These are phyloP conservation scores for Adansonia madagascariensis DNA, from an alignment of 441 rosid genomes.

Conservation along the genomic window DNA sequence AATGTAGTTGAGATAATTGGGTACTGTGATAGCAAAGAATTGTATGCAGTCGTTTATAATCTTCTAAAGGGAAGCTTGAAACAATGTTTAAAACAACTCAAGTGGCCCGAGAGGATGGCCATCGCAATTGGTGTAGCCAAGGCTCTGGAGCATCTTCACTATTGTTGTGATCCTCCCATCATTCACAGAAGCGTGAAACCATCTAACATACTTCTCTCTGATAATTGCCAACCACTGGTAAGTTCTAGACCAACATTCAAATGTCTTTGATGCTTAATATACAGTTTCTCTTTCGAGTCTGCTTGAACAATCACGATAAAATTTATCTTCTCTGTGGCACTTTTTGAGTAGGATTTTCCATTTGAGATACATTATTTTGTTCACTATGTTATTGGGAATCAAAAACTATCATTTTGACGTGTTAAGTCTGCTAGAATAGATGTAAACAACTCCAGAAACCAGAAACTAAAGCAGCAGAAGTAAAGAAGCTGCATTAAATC, in stretches of 20 bases:
- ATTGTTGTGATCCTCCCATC: slow-evolving; percentile 44
- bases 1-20: slow-evolving; percentile 43
- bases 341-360: neutral
- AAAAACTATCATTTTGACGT: neutral
- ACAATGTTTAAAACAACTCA: slow-evolving; percentile 33
- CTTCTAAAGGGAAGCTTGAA: slow-evolving; percentile 42
- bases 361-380: neutral
- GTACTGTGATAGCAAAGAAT: slow-evolving; percentile 31
- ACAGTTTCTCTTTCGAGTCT: neutral
- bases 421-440: neutral
- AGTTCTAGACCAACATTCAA: slow-evolving; percentile 17
- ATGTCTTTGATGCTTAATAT: neutral
- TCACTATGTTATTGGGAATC: neutral
- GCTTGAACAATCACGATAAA: neutral
- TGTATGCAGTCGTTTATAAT: slow-evolving; percentile 41
- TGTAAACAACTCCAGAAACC: neutral
- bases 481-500: neutral
- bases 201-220: slow-evolving; percentile 47
- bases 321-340: neutral
- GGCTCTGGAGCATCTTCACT: slow-evolving; percentile 49
- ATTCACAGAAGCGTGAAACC: slow-evolving; percentile 48
- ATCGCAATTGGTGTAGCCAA: slow-evolving; percentile 45
- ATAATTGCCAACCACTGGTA: slow-evolving; percentile 41
- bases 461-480: neutral
- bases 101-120: slow-evolving; percentile 41